Percentiles rank a stretch among this genome's conserved stretches.
Evolutionary conservation across 805 yeast species (phyloP).

Genomic region (Trichomonascus vanleenenianus): DNA sequence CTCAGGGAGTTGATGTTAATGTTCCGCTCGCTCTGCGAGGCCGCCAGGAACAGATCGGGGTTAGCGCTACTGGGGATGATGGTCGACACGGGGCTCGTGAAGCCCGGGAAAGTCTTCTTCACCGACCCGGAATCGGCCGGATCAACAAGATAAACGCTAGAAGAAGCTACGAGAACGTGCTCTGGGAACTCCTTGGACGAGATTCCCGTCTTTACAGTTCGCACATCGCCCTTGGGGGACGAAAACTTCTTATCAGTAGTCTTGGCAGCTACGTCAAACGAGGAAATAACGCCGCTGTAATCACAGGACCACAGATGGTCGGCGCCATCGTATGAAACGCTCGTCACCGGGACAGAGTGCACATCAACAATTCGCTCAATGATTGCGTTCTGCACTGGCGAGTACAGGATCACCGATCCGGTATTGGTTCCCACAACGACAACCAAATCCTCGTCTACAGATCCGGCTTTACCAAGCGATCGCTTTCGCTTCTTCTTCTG

Average conservation of each 20-base stretch:
- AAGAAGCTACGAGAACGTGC: conserved; percentile 57
- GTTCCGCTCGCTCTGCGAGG: conserved; percentile 76
- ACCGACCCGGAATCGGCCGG: conserved; percentile 28
- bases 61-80: conserved; percentile 32
- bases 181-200: conserved; percentile 10
- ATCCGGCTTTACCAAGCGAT: conserved; percentile 15
- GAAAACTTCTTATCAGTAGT: conserved; percentile 27
- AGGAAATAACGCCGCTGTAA: conserved; percentile 45
- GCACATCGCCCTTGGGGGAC: conserved; percentile 13
- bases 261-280: conserved; percentile 51
- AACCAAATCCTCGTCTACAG: conserved; percentile 34
- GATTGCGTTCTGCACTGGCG: conserved; percentile 57
- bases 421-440: conserved; percentile 57
- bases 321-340: conserved; percentile 36
- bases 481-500: conserved; percentile 27
- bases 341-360: conserved; percentile 40
- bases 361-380: conserved; percentile 44
- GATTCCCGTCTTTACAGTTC: conserved; percentile 9
- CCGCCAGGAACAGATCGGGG: conserved; percentile 48
- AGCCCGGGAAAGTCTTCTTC: conserved; percentile 58
- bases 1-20: conserved; percentile 57
- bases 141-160: conserved; percentile 51
- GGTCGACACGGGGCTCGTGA: conserved; percentile 56
- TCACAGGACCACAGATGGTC: conserved; percentile 54
- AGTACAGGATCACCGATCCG: conserved; percentile 58